Evolutionary conservation across 805 yeast species (phyloP).

Genomic region (Pichia sporocuriosa): DNA sequence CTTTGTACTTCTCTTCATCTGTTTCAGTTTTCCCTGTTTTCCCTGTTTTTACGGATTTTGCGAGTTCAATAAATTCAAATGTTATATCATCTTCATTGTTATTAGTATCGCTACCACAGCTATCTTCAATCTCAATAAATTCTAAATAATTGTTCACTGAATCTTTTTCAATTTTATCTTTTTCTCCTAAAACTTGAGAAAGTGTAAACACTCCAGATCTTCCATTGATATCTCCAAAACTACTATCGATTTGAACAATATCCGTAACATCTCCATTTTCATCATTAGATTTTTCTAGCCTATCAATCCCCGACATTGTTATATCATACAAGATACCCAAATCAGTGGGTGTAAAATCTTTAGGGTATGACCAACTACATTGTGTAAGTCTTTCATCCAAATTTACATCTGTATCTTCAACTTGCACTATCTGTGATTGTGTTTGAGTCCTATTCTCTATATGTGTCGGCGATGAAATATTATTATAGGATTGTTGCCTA

Average conservation of each 20-base stretch:
- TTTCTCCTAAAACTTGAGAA: constrained; percentile 9
- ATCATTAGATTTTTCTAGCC: background rate
- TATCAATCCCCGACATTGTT: background rate
- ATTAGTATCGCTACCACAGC: constrained; percentile 4
- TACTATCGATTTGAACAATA: background rate
- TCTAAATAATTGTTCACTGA: background rate
- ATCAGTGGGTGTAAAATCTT: constrained; percentile 1
- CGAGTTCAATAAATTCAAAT: constrained; percentile 3
- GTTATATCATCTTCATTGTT: constrained; percentile 1
- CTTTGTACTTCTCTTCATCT: no score
- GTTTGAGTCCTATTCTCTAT: no score
- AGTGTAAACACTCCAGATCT: constrained; percentile 5
- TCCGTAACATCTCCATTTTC: background rate
- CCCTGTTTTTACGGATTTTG: no score
- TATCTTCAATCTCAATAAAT: constrained; percentile 4
- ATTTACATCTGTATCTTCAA: background rate
- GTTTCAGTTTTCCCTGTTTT: background rate
- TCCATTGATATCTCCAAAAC: background rate
- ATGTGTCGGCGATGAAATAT: no score
- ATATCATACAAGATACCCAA: constrained; percentile 5
- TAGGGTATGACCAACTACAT: constrained; percentile 6
- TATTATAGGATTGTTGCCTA: no score
- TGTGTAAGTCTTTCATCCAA: constrained; percentile 1
- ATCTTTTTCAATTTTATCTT: background rate
- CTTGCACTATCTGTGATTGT: no score